These are phyloP conservation scores for Acidiella bohemica DNA, from an alignment of 495 filamentous ascomycete genomes.

Conservation along the genomic window DNA sequence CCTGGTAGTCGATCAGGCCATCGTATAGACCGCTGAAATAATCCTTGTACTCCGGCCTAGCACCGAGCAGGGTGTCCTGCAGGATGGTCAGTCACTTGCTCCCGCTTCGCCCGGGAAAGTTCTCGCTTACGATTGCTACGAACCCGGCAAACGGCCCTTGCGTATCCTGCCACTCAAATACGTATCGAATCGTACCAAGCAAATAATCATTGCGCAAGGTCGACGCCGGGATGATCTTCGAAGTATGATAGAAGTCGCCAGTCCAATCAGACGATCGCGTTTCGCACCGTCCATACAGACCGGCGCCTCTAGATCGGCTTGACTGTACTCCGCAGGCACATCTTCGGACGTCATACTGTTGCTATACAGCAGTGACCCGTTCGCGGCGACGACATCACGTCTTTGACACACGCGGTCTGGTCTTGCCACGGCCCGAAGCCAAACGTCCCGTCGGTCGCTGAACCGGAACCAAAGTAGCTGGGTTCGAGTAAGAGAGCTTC, in stretches of 20 bases:
- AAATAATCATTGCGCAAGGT: slow-evolving; percentile 8
- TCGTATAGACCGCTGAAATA: background rate
- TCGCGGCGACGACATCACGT: slow-evolving; percentile 24
- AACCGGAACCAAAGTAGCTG: background rate
- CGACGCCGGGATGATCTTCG: slow-evolving; percentile 1
- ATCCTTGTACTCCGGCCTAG: slow-evolving; percentile 4
- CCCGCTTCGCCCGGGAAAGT: background rate
- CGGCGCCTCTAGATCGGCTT: slow-evolving; percentile 18
- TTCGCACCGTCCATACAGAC: slow-evolving; percentile 27
- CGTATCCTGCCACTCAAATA: slow-evolving; percentile 1
- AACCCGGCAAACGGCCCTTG: background rate
- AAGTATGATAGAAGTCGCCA: slow-evolving; percentile 18
- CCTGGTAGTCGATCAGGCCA: slow-evolving; percentile 20
- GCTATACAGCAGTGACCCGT: slow-evolving; percentile 24
- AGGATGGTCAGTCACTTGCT: background rate
- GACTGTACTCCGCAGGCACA: slow-evolving; percentile 24
- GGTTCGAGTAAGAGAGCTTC: background rate
- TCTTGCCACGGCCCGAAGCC: slow-evolving; percentile 29
- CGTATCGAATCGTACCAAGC: slow-evolving; percentile 6
- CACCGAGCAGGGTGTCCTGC: background rate
- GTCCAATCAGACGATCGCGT: slow-evolving; percentile 20
- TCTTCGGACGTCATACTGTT: slow-evolving; percentile 20
- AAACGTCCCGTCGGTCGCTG: slow-evolving; percentile 20
- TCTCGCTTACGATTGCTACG: background rate
- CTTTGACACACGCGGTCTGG: slow-evolving; percentile 24